Conservation (phyloP, 1,139 yeast species). For the Blastobotrys capitulatus region DNA sequence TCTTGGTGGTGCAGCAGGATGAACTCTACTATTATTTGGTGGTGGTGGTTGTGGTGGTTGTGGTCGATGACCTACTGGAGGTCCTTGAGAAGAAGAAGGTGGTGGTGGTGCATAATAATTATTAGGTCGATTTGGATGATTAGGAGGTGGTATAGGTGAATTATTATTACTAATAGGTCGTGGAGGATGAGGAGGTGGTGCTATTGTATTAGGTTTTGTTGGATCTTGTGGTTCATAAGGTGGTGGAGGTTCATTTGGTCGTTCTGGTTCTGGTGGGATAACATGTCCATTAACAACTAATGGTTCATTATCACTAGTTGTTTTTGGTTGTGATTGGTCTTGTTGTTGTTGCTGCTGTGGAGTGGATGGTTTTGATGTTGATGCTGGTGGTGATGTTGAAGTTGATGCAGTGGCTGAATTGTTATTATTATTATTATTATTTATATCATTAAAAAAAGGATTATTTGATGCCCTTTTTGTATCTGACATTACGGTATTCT, state of each 20-base stretch:
- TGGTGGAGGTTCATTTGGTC: constrained; percentile 26
- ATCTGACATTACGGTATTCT: too few species aligned
- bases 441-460: too few species aligned
- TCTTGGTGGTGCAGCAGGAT: background rate
- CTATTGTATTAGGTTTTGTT: background rate
- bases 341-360: constrained; percentile 1
- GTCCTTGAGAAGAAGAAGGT: background rate
- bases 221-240: constrained; percentile 21
- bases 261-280: constrained; percentile 19
- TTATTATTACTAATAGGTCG: constrained; percentile 1
- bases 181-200: constrained; percentile 28
- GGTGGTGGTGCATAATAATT: background rate
- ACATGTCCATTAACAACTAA: constrained; percentile 1
- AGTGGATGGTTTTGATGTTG: constrained; percentile 11
- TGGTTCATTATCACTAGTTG: background rate
- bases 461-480: too few species aligned
- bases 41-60: background rate
- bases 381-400: constrained; percentile 20
- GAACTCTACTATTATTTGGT: background rate
- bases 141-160: background rate
- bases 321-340: background rate
- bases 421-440: too few species aligned
- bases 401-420: background rate
- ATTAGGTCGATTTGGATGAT: background rate
- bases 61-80: background rate